Percentiles rank a stretch among this genome's conserved stretches.
phyloP scores from a whole-genome alignment of 176 grass and related monocot species.

The Cenchrus purpureus region DNA sequence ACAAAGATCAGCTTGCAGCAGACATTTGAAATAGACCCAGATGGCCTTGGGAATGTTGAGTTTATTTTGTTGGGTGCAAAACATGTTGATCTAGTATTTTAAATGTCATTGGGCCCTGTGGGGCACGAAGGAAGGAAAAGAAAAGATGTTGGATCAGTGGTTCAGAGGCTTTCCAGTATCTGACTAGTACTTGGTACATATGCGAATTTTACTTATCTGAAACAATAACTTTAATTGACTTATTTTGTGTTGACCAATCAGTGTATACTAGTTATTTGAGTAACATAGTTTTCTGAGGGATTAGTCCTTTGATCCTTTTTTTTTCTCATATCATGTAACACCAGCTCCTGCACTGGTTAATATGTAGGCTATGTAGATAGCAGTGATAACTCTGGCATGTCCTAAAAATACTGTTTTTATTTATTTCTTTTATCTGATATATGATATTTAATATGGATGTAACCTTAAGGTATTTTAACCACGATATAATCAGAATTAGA shows the following conservation, averaged over 20 bases:
- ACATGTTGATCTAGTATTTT: background rate
- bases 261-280: background rate
- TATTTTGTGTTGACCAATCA: conserved; percentile 7
- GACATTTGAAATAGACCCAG: background rate
- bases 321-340: background rate
- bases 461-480: background rate
- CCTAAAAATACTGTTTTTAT: no score
- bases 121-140: background rate
- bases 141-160: background rate
- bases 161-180: background rate
- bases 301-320: background rate
- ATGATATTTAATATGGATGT: no score
- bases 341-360: background rate
- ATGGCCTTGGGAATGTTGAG: background rate
- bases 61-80: background rate
- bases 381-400: no score
- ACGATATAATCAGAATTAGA: background rate
- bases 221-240: background rate
- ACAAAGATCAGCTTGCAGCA: background rate
- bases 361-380: background rate
- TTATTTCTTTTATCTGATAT: no score
- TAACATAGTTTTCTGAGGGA: background rate
- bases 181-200: background rate
- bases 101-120: background rate
- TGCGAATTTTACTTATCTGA: conserved; percentile 19